Base-by-base conservation (phyloP, 1,139 yeast genomes). In the Geotrichum restrictum region DNA sequence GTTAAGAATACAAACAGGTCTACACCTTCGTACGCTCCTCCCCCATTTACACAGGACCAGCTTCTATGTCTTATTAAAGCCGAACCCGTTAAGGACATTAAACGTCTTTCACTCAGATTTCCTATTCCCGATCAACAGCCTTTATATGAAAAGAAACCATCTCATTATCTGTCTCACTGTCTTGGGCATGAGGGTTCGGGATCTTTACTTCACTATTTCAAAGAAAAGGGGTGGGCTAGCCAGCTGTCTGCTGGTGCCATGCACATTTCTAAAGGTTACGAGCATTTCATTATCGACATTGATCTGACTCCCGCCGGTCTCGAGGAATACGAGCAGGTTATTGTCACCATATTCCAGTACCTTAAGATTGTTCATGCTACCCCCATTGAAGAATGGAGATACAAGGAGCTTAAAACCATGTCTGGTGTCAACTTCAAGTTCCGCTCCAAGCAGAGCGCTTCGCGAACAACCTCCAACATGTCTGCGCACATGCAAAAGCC, bases 181-280 rank as follows among this genome's bases (percentile, higher is more conserved):
- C 71, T 93, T 53, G 98, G 98, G 33, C 98, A 93, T 67, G 98
- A 93, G 71, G 88, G 88, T 51, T 76, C 82, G 51, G 98, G 98
- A 1, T 88, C 96, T 1, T 69, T 93, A 16, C 74, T 88, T 37
- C 78, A 82, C 52, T 77, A 75, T 59, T 77, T 91, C 58, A 91
- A 89, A 69, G 70, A 73, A 41, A 73, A 78, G 58, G 87, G 93
- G 10, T 88, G 93, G 88, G 95, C 89, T 4, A 85, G 80, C 57
- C 83, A 80, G 14, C 75, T 93, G 51, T 80, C 88, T 33, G 82
- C 93, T 32, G 96, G 96, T 8, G 78, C 81, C 41, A 77, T 80
- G 64, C 79, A 79, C 46, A 78, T 88, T 11, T 83, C 91, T 46
- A 76, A 80, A 49, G 95, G 86, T 2, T 80, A 78, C 55, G 85